Base-by-base conservation (phyloP, 306 rosid genomes). In the Sechiopsis laciniata region DNA sequence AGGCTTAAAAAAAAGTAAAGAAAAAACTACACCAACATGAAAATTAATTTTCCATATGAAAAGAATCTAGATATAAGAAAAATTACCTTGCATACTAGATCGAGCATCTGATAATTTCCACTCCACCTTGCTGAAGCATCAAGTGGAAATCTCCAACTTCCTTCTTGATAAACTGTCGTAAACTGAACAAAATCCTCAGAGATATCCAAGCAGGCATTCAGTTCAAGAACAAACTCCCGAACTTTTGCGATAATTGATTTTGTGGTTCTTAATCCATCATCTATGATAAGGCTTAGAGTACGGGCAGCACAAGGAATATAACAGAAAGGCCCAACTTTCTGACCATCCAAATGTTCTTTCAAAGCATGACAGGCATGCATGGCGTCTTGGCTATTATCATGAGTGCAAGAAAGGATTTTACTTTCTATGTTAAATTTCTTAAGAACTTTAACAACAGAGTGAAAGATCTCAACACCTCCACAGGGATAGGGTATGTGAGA, bases 51-150 rank as follows among this genome's bases (percentile, higher is more conserved):
- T 21, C 37, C 37, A 46, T 48, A 72, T 55, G 53, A 16, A 82
- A 71, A 26, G 29, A 68, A 14, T 20, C 32, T 37, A 61, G 45
- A 73, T 35, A 70, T 9, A 55, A 56, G 20, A 75, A 71, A 19
- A 82, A 70, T 67, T 85, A 94, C 99, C 99, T 94, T 94, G 79
- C 79, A 78, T 46, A 85, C 95, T 56, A 94, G 78, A 80, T 91
- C 96, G 55, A 94, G 96, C 97, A 91, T 89, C 84, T 91, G 99
- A 87, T 89, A 94, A 77, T 83, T 84, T 76, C 97, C 97, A 73
- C 92, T 94, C 99, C 99, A 95, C 76, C 91, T 80, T 42, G 92
- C 77, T 19, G 97, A 91, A 80, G 90, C 80, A 82, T 95, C 99
- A 50, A 95, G 92, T 16, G 99, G 99, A 82, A 82, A 82, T 76